phyloP scores from a whole-genome alignment of 2,329 filamentous ascomycete species.

The Myotisia sp. region DNA sequence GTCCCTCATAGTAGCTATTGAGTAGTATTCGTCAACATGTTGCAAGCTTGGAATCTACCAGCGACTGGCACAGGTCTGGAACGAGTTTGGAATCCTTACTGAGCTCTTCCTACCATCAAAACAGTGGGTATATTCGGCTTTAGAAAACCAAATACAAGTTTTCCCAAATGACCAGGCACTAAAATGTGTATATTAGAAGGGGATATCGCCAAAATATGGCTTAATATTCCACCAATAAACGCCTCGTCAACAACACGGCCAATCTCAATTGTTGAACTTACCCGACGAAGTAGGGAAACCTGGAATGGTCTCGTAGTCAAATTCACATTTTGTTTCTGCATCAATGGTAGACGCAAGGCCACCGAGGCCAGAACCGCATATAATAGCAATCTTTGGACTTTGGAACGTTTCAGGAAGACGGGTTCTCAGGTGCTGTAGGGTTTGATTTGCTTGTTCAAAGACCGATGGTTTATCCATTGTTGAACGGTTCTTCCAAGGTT shows the following conservation, averaged over 20 bases:
- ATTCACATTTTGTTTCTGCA: slow-evolving; percentile 35
- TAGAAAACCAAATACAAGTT: slow-evolving; percentile 49
- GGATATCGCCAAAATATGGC: too few relatives aligned
- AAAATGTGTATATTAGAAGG: neutral
- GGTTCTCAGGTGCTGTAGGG: slow-evolving; percentile 36
- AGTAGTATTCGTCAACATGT: neutral
- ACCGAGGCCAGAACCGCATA: slow-evolving; percentile 51
- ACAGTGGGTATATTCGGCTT: slow-evolving; percentile 43
- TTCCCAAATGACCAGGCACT: slow-evolving; percentile 49
- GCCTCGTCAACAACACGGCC: neutral
- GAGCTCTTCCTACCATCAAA: slow-evolving; percentile 49
- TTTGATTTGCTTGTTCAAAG: slow-evolving; percentile 28
- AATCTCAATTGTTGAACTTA: slow-evolving; percentile 30
- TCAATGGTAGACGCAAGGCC: slow-evolving; percentile 37
- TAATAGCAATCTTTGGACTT: slow-evolving; percentile 45
- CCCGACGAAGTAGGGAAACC: slow-evolving; percentile 48
- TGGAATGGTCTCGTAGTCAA: slow-evolving; percentile 45
- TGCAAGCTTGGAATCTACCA: neutral
- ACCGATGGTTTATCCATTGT: slow-evolving; percentile 9
- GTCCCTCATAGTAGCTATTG: slow-evolving; percentile 51
- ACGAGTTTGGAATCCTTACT: slow-evolving; percentile 35
- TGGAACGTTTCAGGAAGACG: slow-evolving; percentile 38
- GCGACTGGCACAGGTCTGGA: too few relatives aligned
- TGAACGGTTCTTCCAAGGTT: too few relatives aligned
- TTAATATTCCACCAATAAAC: neutral